Conservation (phyloP, 1,284 basidiomycete genomes). For the Trichosporon sp. region DNA sequence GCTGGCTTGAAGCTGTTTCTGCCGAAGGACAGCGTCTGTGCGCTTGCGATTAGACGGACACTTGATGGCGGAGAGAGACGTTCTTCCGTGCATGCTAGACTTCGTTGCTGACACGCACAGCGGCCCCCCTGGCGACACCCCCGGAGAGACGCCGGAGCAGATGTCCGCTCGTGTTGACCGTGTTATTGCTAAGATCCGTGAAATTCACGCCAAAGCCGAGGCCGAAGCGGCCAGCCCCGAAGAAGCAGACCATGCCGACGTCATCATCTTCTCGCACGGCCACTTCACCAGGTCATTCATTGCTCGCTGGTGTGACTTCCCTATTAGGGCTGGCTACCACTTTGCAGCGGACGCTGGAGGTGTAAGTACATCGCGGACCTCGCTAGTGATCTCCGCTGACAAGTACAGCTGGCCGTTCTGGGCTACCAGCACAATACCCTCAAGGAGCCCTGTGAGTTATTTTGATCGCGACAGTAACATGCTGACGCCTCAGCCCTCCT, state of each 20-base stretch:
- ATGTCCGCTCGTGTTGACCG: constrained; percentile 72
- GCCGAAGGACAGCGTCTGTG: no score
- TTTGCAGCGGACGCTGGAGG: constrained; percentile 47
- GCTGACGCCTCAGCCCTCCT: constrained; percentile 35
- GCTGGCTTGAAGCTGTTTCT: no score
- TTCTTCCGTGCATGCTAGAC: background rate
- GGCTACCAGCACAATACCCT: constrained; percentile 49
- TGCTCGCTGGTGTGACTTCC: constrained; percentile 48
- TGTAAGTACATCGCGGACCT: constrained; percentile 20
- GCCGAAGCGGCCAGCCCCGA: constrained; percentile 19
- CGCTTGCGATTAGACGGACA: background rate
- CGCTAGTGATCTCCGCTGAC: background rate
- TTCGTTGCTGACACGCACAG: constrained; percentile 45
- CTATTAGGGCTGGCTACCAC: constrained; percentile 47
- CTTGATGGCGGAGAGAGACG: background rate
- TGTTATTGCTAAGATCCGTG: constrained; percentile 67
- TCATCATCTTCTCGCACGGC: constrained; percentile 55
- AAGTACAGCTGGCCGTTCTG: constrained; percentile 39
- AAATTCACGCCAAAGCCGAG: constrained; percentile 61
- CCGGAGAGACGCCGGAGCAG: constrained; percentile 72
- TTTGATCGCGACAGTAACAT: background rate
- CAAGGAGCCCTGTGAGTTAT: constrained; percentile 44
- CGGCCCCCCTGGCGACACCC: constrained; percentile 59
- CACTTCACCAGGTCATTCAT: constrained; percentile 82
- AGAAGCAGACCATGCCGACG: constrained; percentile 38